Evolutionary conservation across 2,329 filamentous ascomycete species (phyloP).

Genomic region (Spiromastix sp.): DNA sequence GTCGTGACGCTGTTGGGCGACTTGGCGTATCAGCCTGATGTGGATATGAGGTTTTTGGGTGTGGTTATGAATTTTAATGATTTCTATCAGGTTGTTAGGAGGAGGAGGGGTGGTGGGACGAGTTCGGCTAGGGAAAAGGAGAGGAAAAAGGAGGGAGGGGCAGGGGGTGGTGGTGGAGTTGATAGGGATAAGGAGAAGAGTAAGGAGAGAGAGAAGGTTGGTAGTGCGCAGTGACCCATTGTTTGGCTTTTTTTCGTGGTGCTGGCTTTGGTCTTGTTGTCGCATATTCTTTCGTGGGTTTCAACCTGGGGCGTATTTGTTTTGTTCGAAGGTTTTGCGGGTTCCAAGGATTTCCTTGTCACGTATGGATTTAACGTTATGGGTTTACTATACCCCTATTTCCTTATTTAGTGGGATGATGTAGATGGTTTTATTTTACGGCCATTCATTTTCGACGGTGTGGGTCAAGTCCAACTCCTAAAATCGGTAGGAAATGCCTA

Average conservation of each 20-base stretch:
- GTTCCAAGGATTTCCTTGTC: too few species aligned
- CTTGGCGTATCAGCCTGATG: conserved; percentile 82
- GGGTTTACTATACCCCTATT: too few species aligned
- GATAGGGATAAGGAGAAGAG: conserved; percentile 18
- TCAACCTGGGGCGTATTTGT: too few species aligned
- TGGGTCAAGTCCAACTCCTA: too few species aligned
- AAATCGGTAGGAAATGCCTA: too few species aligned
- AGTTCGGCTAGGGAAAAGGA: conserved; percentile 20
- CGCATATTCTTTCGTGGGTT: conserved; percentile 1
- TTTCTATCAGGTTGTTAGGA: conserved; percentile 71
- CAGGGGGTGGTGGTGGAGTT: conserved; percentile 15
- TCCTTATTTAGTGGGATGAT: too few species aligned
- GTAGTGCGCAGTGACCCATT: too few species aligned
- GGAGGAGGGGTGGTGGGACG: conserved; percentile 38
- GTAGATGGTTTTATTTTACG: too few species aligned
- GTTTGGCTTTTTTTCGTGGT: too few species aligned
- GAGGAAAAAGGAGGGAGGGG: conserved; percentile 20
- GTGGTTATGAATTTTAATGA: conserved; percentile 99
- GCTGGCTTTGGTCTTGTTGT: neutral
- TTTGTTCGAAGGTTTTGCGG: too few species aligned
- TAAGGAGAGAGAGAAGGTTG: conserved; percentile 11
- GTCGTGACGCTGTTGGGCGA: conserved; percentile 80
- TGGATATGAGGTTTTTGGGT: conserved; percentile 89
- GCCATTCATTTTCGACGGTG: too few species aligned
- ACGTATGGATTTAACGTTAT: too few species aligned